These are phyloP conservation scores for Cicer yamashitae DNA, from an alignment of 306 rosid genomes.

Conservation along the genomic window DNA sequence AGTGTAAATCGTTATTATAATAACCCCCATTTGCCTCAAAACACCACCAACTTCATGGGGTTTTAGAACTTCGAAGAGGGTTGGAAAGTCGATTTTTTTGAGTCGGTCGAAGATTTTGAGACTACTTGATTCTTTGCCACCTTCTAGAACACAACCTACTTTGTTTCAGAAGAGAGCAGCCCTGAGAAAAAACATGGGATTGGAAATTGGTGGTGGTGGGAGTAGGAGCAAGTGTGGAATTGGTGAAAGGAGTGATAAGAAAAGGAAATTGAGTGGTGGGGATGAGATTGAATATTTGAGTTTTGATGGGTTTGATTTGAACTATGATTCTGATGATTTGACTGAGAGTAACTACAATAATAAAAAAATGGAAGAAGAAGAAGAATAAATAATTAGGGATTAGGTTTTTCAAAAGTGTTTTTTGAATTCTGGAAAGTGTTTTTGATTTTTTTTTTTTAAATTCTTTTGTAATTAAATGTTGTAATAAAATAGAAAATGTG, in stretches of 20 bases:
- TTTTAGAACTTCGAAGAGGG: conserved; percentile 56
- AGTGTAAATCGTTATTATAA: no score
- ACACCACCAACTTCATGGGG: conserved; percentile 40
- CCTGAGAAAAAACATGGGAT: conserved; percentile 59
- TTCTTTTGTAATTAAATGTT: no score
- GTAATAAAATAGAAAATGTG: no score
- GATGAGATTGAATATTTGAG: conserved; percentile 67
- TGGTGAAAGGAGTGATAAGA: conserved; percentile 53
- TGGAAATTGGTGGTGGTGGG: neutral
- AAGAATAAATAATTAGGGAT: no score
- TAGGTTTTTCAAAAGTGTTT: no score
- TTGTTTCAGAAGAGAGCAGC: conserved; percentile 92
- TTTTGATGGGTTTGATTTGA: conserved; percentile 69
- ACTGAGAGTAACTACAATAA: conserved; percentile 51
- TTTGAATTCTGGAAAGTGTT: no score
- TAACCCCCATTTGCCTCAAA: conserved; percentile 46
- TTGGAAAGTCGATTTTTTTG: conserved; percentile 51
- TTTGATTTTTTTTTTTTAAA: no score
- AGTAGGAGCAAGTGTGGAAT: conserved; percentile 15
- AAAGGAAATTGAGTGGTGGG: conserved; percentile 53
- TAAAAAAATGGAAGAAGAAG: conserved; percentile 62
- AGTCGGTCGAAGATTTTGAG: conserved; percentile 67
- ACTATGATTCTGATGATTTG: conserved; percentile 84
- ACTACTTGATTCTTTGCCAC: conserved; percentile 71
- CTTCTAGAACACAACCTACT: conserved; percentile 75